Evolutionary conservation across 2,329 filamentous ascomycete genomes (phyloP), one percentile per base, ranked within the genome.

Genomic region (Periglandula ipomoeae): DNA sequence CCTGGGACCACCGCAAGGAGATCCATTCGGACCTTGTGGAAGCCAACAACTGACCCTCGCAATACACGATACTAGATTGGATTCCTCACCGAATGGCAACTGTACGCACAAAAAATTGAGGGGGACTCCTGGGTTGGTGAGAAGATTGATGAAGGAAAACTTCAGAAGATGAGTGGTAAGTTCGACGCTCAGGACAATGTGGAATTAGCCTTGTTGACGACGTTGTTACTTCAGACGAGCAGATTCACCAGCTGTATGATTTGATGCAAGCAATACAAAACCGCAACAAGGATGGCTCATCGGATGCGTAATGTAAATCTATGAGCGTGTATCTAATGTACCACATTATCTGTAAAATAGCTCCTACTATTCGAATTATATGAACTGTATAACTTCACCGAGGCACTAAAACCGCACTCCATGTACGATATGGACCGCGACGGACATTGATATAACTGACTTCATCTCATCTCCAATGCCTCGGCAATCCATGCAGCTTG

Each of bases 31-130:
- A 24, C 10, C 4, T 32, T 32, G 30, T 32, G 15, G 7, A 43
- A 24, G 22, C n/a, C 20, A 43, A 22, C 26, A 44, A 22, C 19
- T 46, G 20, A 37, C 27, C 5, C 23, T 11, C 15, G 10, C 10
- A 20, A 13, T 37, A 23, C 27, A 23, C 24, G 13, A 15, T 46
- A 6, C 23, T 56, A 95, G 89, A 89, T 97, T 59, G 93, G 91
- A 2, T 98, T 98, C 66, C 74, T 98, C 57, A 91, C 87, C 0
- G 90, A 97, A 66, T 98, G 91, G 91, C 93, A 98, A 66, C 71
- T 88, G 46, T 98, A 97, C 62, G 90, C 89, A 2, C 91, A 98
- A 64, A 84, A 89, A 63, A 71, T 98, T 15, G 91, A 97, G 62
- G 91, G 90, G 0, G 85, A 95, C 47, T 66, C 76, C 0, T 97